Base-by-base conservation (phyloP, 192 early-diverging fungal species). In the Umbelopsis sp. region DNA sequence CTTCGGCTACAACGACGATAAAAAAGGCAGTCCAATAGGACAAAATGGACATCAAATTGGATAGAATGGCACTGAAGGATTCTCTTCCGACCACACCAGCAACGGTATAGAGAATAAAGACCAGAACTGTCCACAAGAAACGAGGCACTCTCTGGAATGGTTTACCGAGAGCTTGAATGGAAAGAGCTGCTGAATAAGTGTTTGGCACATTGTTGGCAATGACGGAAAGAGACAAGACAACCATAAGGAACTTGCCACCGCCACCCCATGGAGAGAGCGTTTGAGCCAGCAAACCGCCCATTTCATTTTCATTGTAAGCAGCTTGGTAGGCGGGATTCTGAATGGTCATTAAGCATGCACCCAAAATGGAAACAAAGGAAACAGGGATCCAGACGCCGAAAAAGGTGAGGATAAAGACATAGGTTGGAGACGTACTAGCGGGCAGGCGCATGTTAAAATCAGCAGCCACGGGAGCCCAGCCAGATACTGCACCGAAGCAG, bases 191-290 rank as follows among this genome's bases (percentile, higher is more conserved):
- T 41, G 73, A 74, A 33, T 74, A 74, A 21, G 73, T 74, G 73
- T 74, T 74, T 23, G 73, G 67, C 15, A 74, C 69, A 48, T 74
- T 74, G 68, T 74, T 74, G 68, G 73, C 66, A 53, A 74, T 65
- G 13, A 67, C 66, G n/a, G 64, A 67, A n/a, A 74, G 37, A 33
- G 73, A 33, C 46, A 74, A 22, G 7, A 74, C 46, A 27, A 74
- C 46, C 48, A 74, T 68, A 37, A 74, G 30, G 51, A 74, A 74
- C 41, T 67, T 67, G 22, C 66, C 65, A 30, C 49, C 47, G 15
- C 73, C 67, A 55, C 51, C 51, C 27, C 51, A 46, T 15, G 69
- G 55, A 22, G 48, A 27, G 9, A 70, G 41, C 18, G 69, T 58
- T 27, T 51, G 37, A 55, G 51, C 51, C 20, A 70, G 69, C 35